Evolutionary conservation across 139 green algal species (phyloP), one percentile per base, ranked within the genome.

Genomic region (Chlorella sorokiniana): DNA sequence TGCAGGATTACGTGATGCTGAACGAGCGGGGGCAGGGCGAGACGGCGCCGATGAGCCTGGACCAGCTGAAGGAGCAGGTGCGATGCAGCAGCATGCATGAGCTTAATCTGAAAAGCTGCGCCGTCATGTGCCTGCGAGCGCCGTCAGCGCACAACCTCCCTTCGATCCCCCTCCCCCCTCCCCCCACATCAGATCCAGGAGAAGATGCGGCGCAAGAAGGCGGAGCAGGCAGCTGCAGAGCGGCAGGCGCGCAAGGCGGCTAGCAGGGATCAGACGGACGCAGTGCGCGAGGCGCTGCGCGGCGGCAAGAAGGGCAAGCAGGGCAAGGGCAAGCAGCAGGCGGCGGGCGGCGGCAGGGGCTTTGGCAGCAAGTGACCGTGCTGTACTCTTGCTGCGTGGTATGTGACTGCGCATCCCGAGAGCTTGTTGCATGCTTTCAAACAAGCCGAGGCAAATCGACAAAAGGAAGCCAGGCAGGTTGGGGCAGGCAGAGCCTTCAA

Each of bases 1-100:
- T 79, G 73, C 52, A 68, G 38, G 52, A 79, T 42, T 79, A 79
- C 16, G 73, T 79, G 10, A 79, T 79, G 73, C 73, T 79, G 4
- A 48, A 79, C 38, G 10, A 18, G 1, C 40, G 38, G 16, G 73
- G 70, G 45, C 31, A 48, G 52, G 16, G 35, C 25, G 25, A 68
- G 52, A 14, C 51, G 14, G 73, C 73, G 0, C 73, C 73, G 35
- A 79, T 79, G 73, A 69, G 54, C 37, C 73, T 79, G 25, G 73
- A 79, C 37, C 51, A 64, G 5, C 73, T 79, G 6, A 79, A 79
- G 38, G 35, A 79, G 27, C 73, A 79, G 73, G 73, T 56, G 37
- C 33, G 71, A 31, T 38, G 5, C n/a, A n/a, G n/a, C n/a, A n/a
- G n/a, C n/a, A n/a, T n/a, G n/a, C n/a, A n/a, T n/a, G n/a, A n/a